These are phyloP conservation scores for Pezicula radicicola DNA, from an alignment of 2,329 filamentous ascomycete genomes.

Conservation along the genomic window DNA sequence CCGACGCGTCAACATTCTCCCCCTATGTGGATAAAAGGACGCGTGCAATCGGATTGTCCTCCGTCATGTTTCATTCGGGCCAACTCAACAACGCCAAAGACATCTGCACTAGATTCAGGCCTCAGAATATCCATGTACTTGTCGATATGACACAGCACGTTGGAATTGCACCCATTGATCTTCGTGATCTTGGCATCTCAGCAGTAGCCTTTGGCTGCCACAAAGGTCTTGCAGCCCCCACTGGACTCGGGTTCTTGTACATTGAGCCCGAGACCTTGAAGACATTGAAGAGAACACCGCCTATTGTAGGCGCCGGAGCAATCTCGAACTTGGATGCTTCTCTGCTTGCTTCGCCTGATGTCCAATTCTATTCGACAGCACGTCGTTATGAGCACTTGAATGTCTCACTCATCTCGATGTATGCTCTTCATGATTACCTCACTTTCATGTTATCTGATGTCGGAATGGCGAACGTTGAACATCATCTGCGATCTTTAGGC, in stretches of 20 bases:
- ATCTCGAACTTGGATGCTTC: constrained; percentile 17
- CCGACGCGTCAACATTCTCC: constrained; percentile 22
- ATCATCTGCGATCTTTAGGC: background rate
- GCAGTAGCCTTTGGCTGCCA: constrained; percentile 30
- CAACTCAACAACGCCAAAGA: constrained; percentile 28
- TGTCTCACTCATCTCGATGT: background rate
- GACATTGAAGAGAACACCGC: constrained; percentile 20
- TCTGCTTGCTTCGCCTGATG: constrained; percentile 14
- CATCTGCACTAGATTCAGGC: constrained; percentile 24
- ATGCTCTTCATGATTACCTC: background rate
- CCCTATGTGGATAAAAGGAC: constrained; percentile 29
- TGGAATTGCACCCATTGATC: constrained; percentile 29
- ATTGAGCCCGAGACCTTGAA: constrained; percentile 21
- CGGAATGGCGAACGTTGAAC: constrained; percentile 6
- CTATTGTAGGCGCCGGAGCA: constrained; percentile 24
- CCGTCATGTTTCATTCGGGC: constrained; percentile 31
- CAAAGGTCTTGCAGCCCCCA: constrained; percentile 31
- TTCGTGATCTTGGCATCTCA: constrained; percentile 22
- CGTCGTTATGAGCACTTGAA: constrained; percentile 29
- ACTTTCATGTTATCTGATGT: background rate
- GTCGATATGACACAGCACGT: constrained; percentile 31
- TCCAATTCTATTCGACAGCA: constrained; percentile 22
- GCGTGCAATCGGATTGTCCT: constrained; percentile 28
- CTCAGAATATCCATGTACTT: constrained; percentile 27
- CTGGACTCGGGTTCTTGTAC: constrained; percentile 28